Conservation (phyloP, 129 eudicot genomes). For the Calendula officinalis region DNA sequence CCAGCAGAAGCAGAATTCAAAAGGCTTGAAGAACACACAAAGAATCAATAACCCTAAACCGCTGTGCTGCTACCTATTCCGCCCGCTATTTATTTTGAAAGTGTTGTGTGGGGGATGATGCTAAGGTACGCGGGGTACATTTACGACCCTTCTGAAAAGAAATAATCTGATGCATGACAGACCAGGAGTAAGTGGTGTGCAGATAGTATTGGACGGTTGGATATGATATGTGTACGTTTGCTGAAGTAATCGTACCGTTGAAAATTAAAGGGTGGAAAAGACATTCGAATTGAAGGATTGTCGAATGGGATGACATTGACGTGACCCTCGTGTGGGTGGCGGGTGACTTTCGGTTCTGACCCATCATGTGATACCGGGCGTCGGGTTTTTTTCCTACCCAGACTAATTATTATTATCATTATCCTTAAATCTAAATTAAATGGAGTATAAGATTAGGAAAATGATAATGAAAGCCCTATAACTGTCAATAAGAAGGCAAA, state of each 20-base stretch:
- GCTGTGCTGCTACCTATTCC: neutral
- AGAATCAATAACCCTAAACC: conserved; percentile 43
- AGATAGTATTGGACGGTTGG: conserved; percentile 23
- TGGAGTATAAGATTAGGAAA: too few species aligned
- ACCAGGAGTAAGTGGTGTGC: conserved; percentile 21
- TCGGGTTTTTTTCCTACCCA: conserved; percentile 5
- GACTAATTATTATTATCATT: too few species aligned
- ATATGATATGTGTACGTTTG: conserved; percentile 17
- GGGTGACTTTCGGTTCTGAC: conserved; percentile 19
- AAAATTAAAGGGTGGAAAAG: conserved; percentile 12
- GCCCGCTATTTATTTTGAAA: conserved; percentile 42
- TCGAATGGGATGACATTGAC: conserved; percentile 26
- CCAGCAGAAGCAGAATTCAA: neutral
- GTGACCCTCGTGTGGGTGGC: conserved; percentile 32
- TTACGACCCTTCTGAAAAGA: neutral
- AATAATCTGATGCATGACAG: conserved; percentile 11
- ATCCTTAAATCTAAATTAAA: too few species aligned
- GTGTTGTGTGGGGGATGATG: conserved; percentile 22
- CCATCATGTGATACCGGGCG: conserved; percentile 10
- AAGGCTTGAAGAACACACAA: neutral
- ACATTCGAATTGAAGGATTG: conserved; percentile 18
- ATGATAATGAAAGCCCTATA: too few species aligned
- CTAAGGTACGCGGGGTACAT: conserved; percentile 37
- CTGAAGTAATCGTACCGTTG: conserved; percentile 18
- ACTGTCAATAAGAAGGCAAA: too few species aligned